Evolutionary conservation across 352 stramenopile species (phyloP).

Genomic region (Pythium myriotylum): DNA sequence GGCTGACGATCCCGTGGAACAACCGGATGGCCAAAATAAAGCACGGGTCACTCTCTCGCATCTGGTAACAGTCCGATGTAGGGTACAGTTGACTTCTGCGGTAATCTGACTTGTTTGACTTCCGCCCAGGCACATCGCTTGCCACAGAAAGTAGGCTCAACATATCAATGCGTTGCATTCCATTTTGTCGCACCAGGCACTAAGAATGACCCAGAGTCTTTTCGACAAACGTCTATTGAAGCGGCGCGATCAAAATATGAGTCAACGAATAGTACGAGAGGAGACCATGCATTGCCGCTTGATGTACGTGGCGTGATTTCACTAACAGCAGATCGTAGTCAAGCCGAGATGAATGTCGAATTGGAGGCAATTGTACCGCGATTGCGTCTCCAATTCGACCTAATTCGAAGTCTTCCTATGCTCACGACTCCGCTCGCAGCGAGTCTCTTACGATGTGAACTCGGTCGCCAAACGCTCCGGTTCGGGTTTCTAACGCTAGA

Average conservation of each 20-base stretch:
- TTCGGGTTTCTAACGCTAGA: constrained; percentile 77
- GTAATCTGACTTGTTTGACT: background rate
- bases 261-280: constrained; percentile 5
- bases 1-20: background rate
- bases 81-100: no score
- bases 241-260: constrained; percentile 6
- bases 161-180: background rate
- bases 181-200: background rate
- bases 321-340: constrained; percentile 6
- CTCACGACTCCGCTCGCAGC: constrained; percentile 75
- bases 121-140: constrained; percentile 12
- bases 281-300: constrained; percentile 1
- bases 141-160: background rate
- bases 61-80: no score
- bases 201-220: constrained; percentile 1
- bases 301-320: constrained; percentile 7
- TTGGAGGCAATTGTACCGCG: constrained; percentile 42
- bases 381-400: constrained; percentile 46
- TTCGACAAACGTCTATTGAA: background rate
- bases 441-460: constrained; percentile 61
- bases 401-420: constrained; percentile 72
- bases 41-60: background rate
- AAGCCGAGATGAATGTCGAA: constrained; percentile 23
- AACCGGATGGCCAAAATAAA: background rate
- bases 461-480: constrained; percentile 38